These are phyloP conservation scores for Talaromyces ruber DNA, from an alignment of 495 filamentous ascomycete species.

Conservation along the genomic window DNA sequence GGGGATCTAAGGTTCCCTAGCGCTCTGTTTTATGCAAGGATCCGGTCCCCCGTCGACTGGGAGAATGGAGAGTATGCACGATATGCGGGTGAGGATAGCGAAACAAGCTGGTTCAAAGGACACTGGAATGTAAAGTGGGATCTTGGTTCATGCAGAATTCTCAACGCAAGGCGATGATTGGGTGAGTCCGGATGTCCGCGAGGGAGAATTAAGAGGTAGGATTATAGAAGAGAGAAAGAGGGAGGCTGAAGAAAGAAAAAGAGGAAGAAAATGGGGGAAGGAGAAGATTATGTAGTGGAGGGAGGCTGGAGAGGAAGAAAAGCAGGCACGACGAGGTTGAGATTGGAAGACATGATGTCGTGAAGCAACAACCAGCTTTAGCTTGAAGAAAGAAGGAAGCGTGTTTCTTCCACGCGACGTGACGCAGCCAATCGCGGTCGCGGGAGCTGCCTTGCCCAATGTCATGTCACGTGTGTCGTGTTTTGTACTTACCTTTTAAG, in stretches of 20 bases:
- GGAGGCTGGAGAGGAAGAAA: constrained; percentile 17
- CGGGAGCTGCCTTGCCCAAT: neutral
- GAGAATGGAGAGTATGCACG: constrained; percentile 23
- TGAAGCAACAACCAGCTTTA: constrained; percentile 17
- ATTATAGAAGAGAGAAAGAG: constrained; percentile 6
- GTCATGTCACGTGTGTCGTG: neutral
- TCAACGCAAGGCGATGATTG: neutral
- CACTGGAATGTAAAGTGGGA: constrained; percentile 14
- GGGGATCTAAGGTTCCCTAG: neutral
- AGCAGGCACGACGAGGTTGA: constrained; percentile 8
- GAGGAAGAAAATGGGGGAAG: constrained; percentile 8
- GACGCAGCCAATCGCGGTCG: constrained; percentile 34
- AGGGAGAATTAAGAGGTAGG: neutral
- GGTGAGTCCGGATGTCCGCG: neutral
- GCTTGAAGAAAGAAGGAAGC: constrained; percentile 13
- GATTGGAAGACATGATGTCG: constrained; percentile 18
- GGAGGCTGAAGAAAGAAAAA: constrained; percentile 6
- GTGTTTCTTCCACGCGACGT: constrained; percentile 35
- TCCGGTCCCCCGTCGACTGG: constrained; percentile 16
- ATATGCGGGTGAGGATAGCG: constrained; percentile 7
- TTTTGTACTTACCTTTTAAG: neutral
- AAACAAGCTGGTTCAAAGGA: constrained; percentile 8
- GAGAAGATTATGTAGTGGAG: neutral
- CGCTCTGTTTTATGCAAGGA: constrained; percentile 11
- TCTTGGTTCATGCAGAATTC: neutral